These are phyloP conservation scores for Alisma plantagoaquatica DNA, from an alignment of 106 monocot species.

Conservation along the genomic window DNA sequence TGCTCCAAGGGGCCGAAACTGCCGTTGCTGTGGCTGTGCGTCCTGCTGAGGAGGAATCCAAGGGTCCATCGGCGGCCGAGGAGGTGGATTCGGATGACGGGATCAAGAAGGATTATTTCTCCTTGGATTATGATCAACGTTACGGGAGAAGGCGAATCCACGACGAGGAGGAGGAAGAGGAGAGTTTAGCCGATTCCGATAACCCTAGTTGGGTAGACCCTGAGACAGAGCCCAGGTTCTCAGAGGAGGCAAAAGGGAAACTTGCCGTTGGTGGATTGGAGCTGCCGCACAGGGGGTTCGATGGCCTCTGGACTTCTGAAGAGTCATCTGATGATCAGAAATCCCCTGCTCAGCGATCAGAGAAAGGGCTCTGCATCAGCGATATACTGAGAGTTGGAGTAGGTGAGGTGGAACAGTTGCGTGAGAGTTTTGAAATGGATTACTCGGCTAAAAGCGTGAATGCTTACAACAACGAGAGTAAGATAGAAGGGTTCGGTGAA, in stretches of 20 bases:
- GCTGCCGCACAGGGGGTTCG: not conserved
- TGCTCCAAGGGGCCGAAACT: not conserved
- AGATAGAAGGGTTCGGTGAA: not conserved
- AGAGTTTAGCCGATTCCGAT: not conserved
- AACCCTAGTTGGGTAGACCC: constrained; percentile 35
- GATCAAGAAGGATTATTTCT: constrained; percentile 35
- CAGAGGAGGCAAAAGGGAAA: not conserved
- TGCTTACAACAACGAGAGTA: not conserved
- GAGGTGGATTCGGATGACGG: constrained; percentile 15
- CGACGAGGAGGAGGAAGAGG: constrained; percentile 4
- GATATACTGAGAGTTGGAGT: not conserved
- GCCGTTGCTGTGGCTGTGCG: constrained; percentile 2
- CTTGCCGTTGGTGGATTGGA: constrained; percentile 2
- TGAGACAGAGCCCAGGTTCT: constrained; percentile 8
- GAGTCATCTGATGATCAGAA: constrained; percentile 8
- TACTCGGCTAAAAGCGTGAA: not conserved
- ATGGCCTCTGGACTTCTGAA: constrained; percentile 16
- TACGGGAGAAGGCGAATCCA: too few relatives aligned
- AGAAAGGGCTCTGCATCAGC: not conserved
- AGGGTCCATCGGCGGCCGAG: rapidly evolving
- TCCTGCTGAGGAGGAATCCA: not conserved
- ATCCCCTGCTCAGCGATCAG: not conserved
- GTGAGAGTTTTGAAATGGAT: not conserved
- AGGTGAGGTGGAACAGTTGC: not conserved
- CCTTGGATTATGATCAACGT: constrained; percentile 7